Conservation (phyloP, 768 basidiomycete genomes). For the Trametes meyenii region DNA sequence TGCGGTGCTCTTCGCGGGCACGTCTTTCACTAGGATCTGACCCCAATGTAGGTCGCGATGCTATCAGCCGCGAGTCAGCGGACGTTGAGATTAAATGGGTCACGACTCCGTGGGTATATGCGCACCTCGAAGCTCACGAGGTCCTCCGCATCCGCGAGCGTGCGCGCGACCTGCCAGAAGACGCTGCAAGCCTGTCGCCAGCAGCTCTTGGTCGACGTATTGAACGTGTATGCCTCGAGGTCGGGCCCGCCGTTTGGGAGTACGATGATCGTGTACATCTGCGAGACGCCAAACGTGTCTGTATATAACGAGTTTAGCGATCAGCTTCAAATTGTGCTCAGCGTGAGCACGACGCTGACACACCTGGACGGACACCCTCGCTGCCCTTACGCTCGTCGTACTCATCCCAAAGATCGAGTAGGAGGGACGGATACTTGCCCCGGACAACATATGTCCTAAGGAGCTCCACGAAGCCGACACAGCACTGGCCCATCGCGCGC, state of each 20-base stretch:
- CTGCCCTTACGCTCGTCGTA: conserved; percentile 77
- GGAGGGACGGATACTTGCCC: conserved; percentile 78
- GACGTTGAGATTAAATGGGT: too few relatives aligned
- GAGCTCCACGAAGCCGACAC: conserved; percentile 78
- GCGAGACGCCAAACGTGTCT: conserved; percentile 78
- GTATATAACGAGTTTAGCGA: not conserved
- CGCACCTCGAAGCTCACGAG: conserved; percentile 86
- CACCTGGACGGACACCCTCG: conserved; percentile 85
- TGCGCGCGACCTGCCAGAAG: conserved; percentile 87
- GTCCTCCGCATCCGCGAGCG: conserved; percentile 79
- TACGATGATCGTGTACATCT: conserved; percentile 88
- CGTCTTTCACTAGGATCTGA: conserved; percentile 82
- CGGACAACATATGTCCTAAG: conserved; percentile 84
- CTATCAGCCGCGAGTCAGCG: conserved; percentile 42
- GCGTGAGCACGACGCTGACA: conserved; percentile 21
- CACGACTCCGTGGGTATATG: not conserved
- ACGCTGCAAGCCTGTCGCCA: conserved; percentile 90
- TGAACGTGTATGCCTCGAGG: conserved; percentile 82
- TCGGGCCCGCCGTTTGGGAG: conserved; percentile 90
- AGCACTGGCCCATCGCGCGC: conserved; percentile 73
- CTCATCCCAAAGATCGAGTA: conserved; percentile 87
- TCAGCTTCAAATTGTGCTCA: conserved; percentile 8
- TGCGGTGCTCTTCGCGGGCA: conserved; percentile 37
- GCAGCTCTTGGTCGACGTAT: conserved; percentile 52
- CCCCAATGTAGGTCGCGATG: conserved; percentile 99